Evolutionary conservation across 805 yeast species (phyloP).

Genomic region (Deakozyma indianensis): DNA sequence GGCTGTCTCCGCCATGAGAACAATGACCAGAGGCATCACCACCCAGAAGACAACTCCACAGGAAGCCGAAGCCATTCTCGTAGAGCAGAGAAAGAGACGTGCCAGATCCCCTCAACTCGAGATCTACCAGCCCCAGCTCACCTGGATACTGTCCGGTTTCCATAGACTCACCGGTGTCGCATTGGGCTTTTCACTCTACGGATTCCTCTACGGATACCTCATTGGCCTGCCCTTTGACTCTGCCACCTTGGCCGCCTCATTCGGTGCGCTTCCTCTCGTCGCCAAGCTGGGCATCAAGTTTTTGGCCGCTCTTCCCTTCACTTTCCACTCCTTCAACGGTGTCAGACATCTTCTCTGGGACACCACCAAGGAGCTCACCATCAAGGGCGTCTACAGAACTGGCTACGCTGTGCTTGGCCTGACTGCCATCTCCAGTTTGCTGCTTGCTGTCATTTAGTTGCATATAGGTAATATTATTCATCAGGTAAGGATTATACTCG

Average conservation of each 20-base stretch:
- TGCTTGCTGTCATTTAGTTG: constrained; percentile 21
- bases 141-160: constrained; percentile 63
- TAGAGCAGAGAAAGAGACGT: constrained; percentile 73
- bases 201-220: constrained; percentile 53
- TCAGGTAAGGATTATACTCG: too few species aligned
- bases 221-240: constrained; percentile 44
- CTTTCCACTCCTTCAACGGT: constrained; percentile 78
- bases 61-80: constrained; percentile 55
- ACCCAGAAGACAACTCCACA: constrained; percentile 41
- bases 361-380: constrained; percentile 59
- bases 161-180: constrained; percentile 86
- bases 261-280: constrained; percentile 50
- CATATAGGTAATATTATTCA: not conserved
- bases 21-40: constrained; percentile 2
- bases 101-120: constrained; percentile 84
- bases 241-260: constrained; percentile 35
- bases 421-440: constrained; percentile 39
- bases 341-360: constrained; percentile 94
- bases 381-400: constrained; percentile 83
- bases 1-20: constrained; percentile 1
- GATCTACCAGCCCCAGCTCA: constrained; percentile 83
- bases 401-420: constrained; percentile 74
- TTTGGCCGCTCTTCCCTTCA: constrained; percentile 65
- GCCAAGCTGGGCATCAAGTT: constrained; percentile 55
- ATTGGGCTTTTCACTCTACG: constrained; percentile 67